Conservation (phyloP, 2,329 filamentous ascomycete species). For the Stagonosporopsis chrysanthemi region DNA sequence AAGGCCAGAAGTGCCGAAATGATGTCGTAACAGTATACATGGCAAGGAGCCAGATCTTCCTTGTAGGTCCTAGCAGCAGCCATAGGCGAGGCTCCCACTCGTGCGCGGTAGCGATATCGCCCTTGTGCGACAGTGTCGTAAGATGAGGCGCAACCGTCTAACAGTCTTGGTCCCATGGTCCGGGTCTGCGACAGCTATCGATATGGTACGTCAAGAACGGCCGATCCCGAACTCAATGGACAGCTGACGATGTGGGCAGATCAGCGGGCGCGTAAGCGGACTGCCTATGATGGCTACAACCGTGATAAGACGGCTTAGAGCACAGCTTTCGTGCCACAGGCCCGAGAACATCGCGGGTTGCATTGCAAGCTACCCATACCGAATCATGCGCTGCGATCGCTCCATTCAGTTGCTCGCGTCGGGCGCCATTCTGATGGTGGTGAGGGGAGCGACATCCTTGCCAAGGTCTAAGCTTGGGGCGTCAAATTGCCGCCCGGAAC, state of each 20-base stretch:
- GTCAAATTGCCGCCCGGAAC: slow-evolving; percentile 48
- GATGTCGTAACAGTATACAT: not conserved
- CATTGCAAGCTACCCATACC: slow-evolving; percentile 16
- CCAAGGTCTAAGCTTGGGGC: slow-evolving; percentile 44
- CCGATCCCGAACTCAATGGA: slow-evolving; percentile 47
- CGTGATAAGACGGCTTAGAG: slow-evolving; percentile 36
- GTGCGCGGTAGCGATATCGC: slow-evolving; percentile 33
- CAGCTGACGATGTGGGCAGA: slow-evolving; percentile 40
- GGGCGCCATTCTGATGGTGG: slow-evolving; percentile 24
- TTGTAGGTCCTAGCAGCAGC: not conserved
- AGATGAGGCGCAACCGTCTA: slow-evolving; percentile 38
- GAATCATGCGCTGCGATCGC: slow-evolving; percentile 17
- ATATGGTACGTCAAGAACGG: slow-evolving; percentile 39
- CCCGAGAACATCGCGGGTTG: slow-evolving; percentile 13
- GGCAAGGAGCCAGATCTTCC: not conserved
- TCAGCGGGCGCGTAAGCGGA: slow-evolving; percentile 50
- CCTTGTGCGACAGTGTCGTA: slow-evolving; percentile 26
- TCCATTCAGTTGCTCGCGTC: slow-evolving; percentile 25
- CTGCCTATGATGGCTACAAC: slow-evolving; percentile 33
- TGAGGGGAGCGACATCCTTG: slow-evolving; percentile 25
- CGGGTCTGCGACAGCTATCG: slow-evolving; percentile 28
- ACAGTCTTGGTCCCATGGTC: slow-evolving; percentile 29
- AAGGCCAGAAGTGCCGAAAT: not conserved
- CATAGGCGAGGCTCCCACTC: not conserved
- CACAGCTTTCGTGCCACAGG: slow-evolving; percentile 23